Conservation (phyloP, 1,284 basidiomycete species). For the Pseudomicrostroma phylloplanum region DNA sequence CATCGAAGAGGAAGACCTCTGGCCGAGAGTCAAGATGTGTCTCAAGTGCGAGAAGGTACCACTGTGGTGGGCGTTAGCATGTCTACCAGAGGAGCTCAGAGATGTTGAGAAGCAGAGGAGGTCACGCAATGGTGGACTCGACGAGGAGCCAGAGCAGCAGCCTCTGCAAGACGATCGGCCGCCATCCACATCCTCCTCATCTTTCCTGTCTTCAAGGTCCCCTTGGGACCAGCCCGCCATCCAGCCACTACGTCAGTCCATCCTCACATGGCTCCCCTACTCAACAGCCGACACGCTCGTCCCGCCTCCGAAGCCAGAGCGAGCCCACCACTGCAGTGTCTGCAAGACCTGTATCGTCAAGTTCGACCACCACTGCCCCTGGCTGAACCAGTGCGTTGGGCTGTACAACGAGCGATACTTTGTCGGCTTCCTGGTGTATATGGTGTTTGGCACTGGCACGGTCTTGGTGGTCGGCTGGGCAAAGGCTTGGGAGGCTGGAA, state of each 20-base stretch:
- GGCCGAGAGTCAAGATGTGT: conserved; percentile 41
- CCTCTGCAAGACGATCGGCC: background rate
- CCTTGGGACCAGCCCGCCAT: conserved; percentile 8
- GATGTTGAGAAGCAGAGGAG: conserved; percentile 34
- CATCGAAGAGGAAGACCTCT: conserved; percentile 23
- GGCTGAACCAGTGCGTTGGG: conserved; percentile 95
- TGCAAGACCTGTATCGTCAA: conserved; percentile 87
- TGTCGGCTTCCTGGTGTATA: conserved; percentile 75
- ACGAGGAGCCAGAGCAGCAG: conserved; percentile 1
- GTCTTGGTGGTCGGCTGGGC: conserved; percentile 25
- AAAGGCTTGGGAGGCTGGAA: conserved; percentile 10
- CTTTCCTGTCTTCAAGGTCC: background rate
- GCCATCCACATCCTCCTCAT: background rate
- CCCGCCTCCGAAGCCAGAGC: conserved; percentile 66
- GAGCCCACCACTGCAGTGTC: conserved; percentile 89
- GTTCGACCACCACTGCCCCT: conserved; percentile 60
- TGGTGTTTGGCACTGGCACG: conserved; percentile 33
- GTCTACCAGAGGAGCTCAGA: conserved; percentile 44
- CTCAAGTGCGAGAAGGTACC: conserved; percentile 37
- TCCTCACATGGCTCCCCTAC: background rate
- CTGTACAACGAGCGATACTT: conserved; percentile 93
- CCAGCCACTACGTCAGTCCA: background rate
- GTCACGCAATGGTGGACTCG: background rate
- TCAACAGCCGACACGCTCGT: conserved; percentile 31
- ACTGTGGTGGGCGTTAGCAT: conserved; percentile 32